phyloP scores from a whole-genome alignment of 768 basidiomycete genomes.

The Xerocomus brunneocitrinus region DNA sequence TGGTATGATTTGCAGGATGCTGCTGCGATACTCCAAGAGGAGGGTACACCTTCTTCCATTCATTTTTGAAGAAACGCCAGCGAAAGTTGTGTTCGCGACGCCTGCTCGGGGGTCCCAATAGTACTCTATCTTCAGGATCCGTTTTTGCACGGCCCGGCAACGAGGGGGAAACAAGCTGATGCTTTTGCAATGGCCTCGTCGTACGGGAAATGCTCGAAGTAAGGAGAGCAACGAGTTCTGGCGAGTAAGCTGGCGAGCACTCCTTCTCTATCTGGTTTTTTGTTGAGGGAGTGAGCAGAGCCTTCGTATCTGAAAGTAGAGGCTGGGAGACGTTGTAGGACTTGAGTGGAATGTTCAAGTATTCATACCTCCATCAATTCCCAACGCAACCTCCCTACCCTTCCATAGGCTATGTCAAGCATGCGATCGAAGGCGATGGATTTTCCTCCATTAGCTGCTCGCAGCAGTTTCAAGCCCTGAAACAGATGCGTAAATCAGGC shows the following conservation, averaged over 20 bases:
- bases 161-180: slow-evolving; percentile 46
- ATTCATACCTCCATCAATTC: slow-evolving; percentile 58
- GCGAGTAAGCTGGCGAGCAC: slow-evolving; percentile 61
- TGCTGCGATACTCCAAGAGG: slow-evolving; percentile 50
- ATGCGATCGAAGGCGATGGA: slow-evolving; percentile 50
- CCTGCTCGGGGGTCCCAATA: slow-evolving; percentile 66
- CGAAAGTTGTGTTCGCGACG: slow-evolving; percentile 71
- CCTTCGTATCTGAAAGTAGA: slow-evolving; percentile 44
- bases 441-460: slow-evolving; percentile 50
- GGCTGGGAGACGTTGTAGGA: slow-evolving; percentile 39
- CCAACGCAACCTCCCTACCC: slow-evolving; percentile 64
- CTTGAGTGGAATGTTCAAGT: not conserved
- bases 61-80: slow-evolving; percentile 56
- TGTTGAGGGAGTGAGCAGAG: slow-evolving; percentile 41
- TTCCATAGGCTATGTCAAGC: slow-evolving; percentile 69
- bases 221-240: slow-evolving; percentile 59
- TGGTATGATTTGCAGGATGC: slow-evolving; percentile 5
- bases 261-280: slow-evolving; percentile 50
- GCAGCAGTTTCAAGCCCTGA: slow-evolving; percentile 52
- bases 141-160: slow-evolving; percentile 57
- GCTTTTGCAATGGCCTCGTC: slow-evolving; percentile 40
- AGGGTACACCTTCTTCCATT: slow-evolving; percentile 52
- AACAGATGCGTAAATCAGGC: not conserved
- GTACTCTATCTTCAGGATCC: slow-evolving; percentile 49
- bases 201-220: slow-evolving; percentile 44